Base-by-base conservation (phyloP, 305 asterid genomes). In the Fraxinus platypoda region DNA sequence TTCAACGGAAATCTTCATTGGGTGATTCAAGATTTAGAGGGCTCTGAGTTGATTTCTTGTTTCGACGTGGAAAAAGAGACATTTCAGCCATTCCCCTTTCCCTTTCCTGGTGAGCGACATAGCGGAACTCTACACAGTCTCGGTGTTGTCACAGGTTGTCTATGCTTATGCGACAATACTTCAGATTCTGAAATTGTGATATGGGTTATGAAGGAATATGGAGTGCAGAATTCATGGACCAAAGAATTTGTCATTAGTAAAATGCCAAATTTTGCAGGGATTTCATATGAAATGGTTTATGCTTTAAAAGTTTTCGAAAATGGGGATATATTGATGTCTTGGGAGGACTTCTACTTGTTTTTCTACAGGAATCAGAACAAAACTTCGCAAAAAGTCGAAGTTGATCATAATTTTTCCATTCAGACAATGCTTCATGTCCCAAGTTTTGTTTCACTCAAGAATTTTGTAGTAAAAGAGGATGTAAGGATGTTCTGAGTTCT, bases 141-240 rank as follows among this genome's bases (percentile, higher is more conserved):
- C 8, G 87, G 78, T 8, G 82, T 57, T 11, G 19, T 80, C 37
- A 80, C 75, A 73, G 87, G 49, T 57, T 21, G 76, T 52, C 73
- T 90, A 4, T 81, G 88, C 37, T 6, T 89, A 0, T 86, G 89
- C 9, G 87, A 91, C 54, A 87, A 87, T 19, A n/a, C 87, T 5
- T 78, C 85, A 1, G 21, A 80, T 2, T 35, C 3, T 11, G 88
- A 87, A 0, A 80, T 88, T 25, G 89, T 77, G 2, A 82, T 92
- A 0, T 93, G 95, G 95, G 82, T 87, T 64, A 89, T 93, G 97
- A 91, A 83, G 83, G 91, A 93, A 21, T 92, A 91, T 4, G 88
- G 89, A 72, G 84, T 85, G 0, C 80, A 79, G 80, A 78, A 84
- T 43, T 84, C 91, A 8, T 91, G 94, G 95, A 70, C 26, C 0